Base-by-base conservation (phyloP, 345 rosid genomes). In the Euphorbia lathyris region DNA sequence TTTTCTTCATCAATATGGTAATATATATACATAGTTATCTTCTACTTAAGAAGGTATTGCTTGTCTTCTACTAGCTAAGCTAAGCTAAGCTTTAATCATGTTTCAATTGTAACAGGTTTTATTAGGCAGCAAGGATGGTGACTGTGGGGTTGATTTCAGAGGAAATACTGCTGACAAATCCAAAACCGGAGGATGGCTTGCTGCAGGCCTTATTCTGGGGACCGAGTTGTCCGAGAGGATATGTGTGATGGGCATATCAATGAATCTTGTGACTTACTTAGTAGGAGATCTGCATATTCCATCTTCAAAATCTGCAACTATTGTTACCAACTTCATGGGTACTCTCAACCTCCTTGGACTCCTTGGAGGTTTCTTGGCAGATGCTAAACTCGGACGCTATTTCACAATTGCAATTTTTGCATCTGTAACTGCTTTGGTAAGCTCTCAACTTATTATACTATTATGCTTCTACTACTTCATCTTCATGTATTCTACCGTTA, bases 301-400 rank as follows among this genome's bases (percentile, higher is more conserved):
- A 66, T 81, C 95, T 1, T 87, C 98, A 2, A 83, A 86, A 81
- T 91, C 98, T 23, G 96, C 97, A 23, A 91, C 81, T 63, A 80
- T 90, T 26, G 91, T 88, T 14, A 94, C 96, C 73, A 89, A 91
- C 75, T 94, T 91, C 88, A 77, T 94, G 89, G 98, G 98, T 40
- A 86, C 97, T 38, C 96, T 91, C 72, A 88, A 89, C 71, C 88
- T 89, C 55, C 84, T 94, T 7, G 96, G 96, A 36, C 89, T 94
- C 45, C 87, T 91, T 0, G 93, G 96, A 43, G 98, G 98, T 22
- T 94, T 94, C 84, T 65, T 94, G 65, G 98, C 98, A 5, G 98
- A 94, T 59, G 95, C 98, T 34, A 89, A 83, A 67, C 88, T 94
- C 8, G 96, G 97, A 57, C 88, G 97, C 10, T 94, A 88, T 86